A percentile compares a stretch with the other conserved stretches of the same genome.
These are phyloP conservation scores for Penicillium waksmanii DNA, from an alignment of 495 filamentous ascomycete genomes.

Conservation along the genomic window DNA sequence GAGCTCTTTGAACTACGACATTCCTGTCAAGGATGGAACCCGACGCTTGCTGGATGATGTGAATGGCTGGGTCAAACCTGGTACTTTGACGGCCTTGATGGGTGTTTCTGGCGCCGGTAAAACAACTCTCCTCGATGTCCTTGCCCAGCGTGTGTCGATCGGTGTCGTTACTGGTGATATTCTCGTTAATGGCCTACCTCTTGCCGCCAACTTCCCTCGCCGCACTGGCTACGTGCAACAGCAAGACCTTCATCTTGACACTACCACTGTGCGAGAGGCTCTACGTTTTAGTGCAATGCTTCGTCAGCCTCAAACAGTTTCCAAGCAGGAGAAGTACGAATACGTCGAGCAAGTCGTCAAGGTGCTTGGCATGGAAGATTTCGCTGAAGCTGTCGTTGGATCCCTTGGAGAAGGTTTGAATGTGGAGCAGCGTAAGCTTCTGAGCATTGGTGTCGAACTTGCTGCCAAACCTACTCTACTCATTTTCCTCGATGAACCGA, in stretches of 20 bases:
- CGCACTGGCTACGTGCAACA: constrained; percentile 95
- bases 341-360: constrained; percentile 54
- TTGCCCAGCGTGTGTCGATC: constrained; percentile 56
- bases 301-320: constrained; percentile 64
- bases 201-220: constrained; percentile 78
- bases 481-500: constrained; percentile 89
- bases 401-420: constrained; percentile 66
- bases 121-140: constrained; percentile 63
- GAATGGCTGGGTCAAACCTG: constrained; percentile 67
- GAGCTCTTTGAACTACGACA: constrained; percentile 70
- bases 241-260: constrained; percentile 87
- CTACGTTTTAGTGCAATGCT: constrained; percentile 83
- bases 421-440: constrained; percentile 85
- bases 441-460: constrained; percentile 89
- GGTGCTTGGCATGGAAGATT: constrained; percentile 49
- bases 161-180: constrained; percentile 56
- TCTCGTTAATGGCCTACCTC: constrained; percentile 49
- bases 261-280: constrained; percentile 81
- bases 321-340: constrained; percentile 47
- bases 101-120: constrained; percentile 64
- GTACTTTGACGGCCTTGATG: constrained; percentile 67
- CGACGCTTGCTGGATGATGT: constrained; percentile 62
- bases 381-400: constrained; percentile 46
- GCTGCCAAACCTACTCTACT: constrained; percentile 83
- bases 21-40: constrained; percentile 58